Evolutionary conservation across 805 yeast species (phyloP).

Genomic region (Kluyveromyces aestuarii): DNA sequence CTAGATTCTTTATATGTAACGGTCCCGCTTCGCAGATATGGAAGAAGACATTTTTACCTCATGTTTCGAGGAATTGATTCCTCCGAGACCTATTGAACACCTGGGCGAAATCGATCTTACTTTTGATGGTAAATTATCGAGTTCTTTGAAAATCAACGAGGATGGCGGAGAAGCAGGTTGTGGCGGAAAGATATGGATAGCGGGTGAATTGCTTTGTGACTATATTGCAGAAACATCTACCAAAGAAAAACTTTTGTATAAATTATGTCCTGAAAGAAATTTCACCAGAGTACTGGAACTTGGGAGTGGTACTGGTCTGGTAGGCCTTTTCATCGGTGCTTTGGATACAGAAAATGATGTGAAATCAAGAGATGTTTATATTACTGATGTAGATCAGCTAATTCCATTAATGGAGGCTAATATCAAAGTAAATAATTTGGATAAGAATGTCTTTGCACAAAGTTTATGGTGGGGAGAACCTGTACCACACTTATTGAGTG

Average conservation of each 20-base stretch:
- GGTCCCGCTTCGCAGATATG: constrained; percentile 4
- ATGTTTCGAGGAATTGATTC: constrained; percentile 10
- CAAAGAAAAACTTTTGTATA: constrained; percentile 4
- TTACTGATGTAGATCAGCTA: constrained; percentile 43
- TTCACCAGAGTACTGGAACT: constrained; percentile 36
- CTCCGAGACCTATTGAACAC: constrained; percentile 18
- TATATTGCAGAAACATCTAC: constrained; percentile 30
- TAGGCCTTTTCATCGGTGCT: constrained; percentile 34
- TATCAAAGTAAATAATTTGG: constrained; percentile 32
- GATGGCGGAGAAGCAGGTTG: constrained; percentile 55
- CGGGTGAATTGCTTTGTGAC: constrained; percentile 45
- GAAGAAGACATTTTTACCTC: constrained; percentile 8
- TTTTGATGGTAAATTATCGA: constrained; percentile 32
- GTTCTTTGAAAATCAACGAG: constrained; percentile 35
- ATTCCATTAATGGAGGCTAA: constrained; percentile 40
- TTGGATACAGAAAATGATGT: constrained; percentile 8
- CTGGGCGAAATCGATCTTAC: constrained; percentile 32
- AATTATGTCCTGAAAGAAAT: neutral
- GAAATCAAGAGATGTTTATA: constrained; percentile 29
- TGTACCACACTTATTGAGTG: constrained; percentile 1
- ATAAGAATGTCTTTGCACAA: constrained; percentile 31
- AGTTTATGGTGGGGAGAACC: constrained; percentile 37
- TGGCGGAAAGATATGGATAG: constrained; percentile 58
- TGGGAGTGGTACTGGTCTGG: constrained; percentile 53
- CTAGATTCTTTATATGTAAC: neutral